A percentile compares a stretch with the other conserved stretches of the same genome.
These are phyloP conservation scores for Phytophthora parvispora DNA, from an alignment of 352 stramenopile species.

Conservation along the genomic window DNA sequence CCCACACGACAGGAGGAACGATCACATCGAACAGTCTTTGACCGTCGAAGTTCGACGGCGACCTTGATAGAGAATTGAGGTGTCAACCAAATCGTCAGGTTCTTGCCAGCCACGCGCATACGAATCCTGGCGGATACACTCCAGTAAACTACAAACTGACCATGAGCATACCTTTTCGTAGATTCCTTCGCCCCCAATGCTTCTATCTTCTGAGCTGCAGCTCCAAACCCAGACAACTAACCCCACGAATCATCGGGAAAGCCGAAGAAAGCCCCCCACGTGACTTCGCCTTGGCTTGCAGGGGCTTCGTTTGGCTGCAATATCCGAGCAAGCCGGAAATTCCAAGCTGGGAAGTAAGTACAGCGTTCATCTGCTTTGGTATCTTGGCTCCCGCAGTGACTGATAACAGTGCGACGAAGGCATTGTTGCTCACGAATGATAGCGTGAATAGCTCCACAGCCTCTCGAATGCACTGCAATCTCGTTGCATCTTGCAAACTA, in stretches of 20 bases:
- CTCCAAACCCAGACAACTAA: not conserved
- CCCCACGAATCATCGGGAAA: not conserved
- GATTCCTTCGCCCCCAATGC: not conserved
- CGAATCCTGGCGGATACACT: not conserved
- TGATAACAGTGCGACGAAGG: slow-evolving; percentile 2
- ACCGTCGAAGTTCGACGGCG: no score
- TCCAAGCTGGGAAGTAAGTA: not conserved
- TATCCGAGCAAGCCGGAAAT: not conserved
- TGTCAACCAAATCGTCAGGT: not conserved
- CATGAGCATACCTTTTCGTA: not conserved
- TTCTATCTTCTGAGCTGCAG: not conserved
- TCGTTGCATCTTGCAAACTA: not conserved
- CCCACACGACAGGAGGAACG: not conserved
- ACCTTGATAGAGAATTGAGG: not conserved
- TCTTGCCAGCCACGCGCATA: not conserved
- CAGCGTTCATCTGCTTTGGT: not conserved
- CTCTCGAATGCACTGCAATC: not conserved
- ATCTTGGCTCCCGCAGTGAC: not conserved
- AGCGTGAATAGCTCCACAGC: not conserved
- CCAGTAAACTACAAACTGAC: not conserved
- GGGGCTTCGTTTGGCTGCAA: not conserved
- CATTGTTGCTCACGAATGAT: not conserved
- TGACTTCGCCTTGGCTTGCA: not conserved
- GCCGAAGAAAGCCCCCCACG: not conserved
- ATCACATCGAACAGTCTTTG: not conserved